A percentile compares a stretch with the other conserved stretches of the same genome.
Conservation (phyloP, 2,329 filamentous ascomycete species). For the Alternaria arbusti region DNA sequence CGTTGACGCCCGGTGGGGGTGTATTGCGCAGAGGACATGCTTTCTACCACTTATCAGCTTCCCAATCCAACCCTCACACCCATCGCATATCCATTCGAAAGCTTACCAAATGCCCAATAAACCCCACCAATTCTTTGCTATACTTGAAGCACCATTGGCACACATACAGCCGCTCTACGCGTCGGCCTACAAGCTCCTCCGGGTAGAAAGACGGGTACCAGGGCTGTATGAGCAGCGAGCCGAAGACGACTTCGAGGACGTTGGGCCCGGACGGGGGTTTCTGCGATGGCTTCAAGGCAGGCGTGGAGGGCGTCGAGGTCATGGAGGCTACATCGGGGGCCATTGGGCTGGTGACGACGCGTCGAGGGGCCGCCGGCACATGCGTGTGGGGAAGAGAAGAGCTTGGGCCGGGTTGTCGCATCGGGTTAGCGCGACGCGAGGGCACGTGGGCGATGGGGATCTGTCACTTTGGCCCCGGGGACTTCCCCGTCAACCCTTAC, state of each 20-base stretch:
- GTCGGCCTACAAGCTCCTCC: slow-evolving; percentile 63
- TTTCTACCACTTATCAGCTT: slow-evolving; percentile 42
- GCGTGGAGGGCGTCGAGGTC: slow-evolving; percentile 22
- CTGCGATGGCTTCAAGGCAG: slow-evolving; percentile 16
- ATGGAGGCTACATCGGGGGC: slow-evolving; percentile 27
- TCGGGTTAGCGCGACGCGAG: not conserved
- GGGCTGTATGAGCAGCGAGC: slow-evolving; percentile 81
- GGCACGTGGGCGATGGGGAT: not conserved
- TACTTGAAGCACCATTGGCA: slow-evolving; percentile 97
- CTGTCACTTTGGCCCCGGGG: too few relatives aligned
- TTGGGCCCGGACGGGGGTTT: slow-evolving; percentile 66
- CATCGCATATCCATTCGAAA: not conserved
- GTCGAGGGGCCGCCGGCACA: slow-evolving; percentile 4
- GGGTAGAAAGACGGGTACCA: slow-evolving; percentile 94
- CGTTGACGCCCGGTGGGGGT: slow-evolving; percentile 69
- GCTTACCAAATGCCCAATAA: slow-evolving; percentile 52
- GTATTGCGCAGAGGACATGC: slow-evolving; percentile 51
- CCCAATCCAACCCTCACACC: not conserved
- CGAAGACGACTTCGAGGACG: slow-evolving; percentile 85
- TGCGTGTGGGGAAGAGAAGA: slow-evolving; percentile 4
- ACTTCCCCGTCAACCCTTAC: too few relatives aligned
- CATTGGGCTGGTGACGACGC: slow-evolving; percentile 24
- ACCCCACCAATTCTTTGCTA: slow-evolving; percentile 62
- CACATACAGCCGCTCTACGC: slow-evolving; percentile 71
- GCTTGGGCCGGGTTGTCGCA: not conserved